A percentile compares a stretch with the other conserved stretches of the same genome.
Conservation (phyloP, 2,329 filamentous ascomycete genomes). For the Knufia fluminis region DNA sequence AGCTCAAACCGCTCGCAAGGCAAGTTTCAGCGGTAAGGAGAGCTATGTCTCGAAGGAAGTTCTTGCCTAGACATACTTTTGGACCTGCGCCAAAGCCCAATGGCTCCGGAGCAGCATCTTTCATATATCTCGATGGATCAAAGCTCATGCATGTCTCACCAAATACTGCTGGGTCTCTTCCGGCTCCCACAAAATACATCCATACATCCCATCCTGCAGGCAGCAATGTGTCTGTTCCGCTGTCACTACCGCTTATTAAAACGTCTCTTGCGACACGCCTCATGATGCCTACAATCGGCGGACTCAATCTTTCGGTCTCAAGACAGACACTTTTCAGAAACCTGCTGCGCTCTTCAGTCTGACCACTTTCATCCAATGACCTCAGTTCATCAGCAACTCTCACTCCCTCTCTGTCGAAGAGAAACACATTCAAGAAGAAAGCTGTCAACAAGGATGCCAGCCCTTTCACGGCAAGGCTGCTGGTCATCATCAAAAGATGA, state of each 20-base stretch:
- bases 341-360: not conserved
- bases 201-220: not conserved
- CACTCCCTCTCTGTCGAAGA: not conserved
- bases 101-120: not conserved
- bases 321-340: not conserved
- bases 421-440: slow-evolving; percentile 20
- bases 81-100: not conserved
- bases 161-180: not conserved
- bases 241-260: not conserved
- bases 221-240: not conserved
- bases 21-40: not conserved
- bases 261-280: not conserved
- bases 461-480: slow-evolving; percentile 22
- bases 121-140: not conserved
- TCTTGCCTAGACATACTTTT: not conserved
- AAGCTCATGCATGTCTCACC: not conserved
- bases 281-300: slow-evolving; percentile 4
- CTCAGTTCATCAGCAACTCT: not conserved
- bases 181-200: not conserved
- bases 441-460: slow-evolving; percentile 22
- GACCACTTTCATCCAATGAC: not conserved
- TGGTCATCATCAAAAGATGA: slow-evolving; percentile 20
- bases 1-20: not conserved
- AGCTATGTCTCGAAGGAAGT: not conserved
- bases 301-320: slow-evolving; percentile 2